phyloP scores from a whole-genome alignment of 2,329 filamentous ascomycete genomes.

The Lachnellula arida region DNA sequence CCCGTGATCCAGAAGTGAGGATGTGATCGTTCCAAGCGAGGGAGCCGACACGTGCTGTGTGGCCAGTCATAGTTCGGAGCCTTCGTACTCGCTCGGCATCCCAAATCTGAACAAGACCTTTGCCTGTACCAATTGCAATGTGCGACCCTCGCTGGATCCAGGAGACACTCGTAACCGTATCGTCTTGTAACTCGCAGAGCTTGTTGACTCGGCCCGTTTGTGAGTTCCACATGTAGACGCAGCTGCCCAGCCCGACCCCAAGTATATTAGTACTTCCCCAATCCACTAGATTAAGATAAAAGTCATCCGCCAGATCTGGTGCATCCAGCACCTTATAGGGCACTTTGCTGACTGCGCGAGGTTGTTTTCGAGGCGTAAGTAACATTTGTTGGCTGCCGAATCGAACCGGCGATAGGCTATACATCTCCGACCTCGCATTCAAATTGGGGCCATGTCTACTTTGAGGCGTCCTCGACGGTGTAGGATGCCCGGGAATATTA shows the following conservation, averaged over 20 bases:
- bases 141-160: constrained; percentile 99
- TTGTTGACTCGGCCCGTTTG: constrained; percentile 87
- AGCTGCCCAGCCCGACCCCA: constrained; percentile 85
- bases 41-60: constrained; percentile 87
- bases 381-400: constrained; percentile 92
- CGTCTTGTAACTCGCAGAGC: constrained; percentile 86
- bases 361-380: constrained; percentile 81
- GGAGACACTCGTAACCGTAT: constrained; percentile 92
- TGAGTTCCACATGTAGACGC: constrained; percentile 98
- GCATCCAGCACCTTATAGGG: constrained; percentile 97
- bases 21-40: constrained; percentile 98
- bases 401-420: constrained; percentile 90
- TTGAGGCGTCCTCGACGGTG: constrained; percentile 83
- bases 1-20: constrained; percentile 88
- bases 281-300: constrained; percentile 95
- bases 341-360: constrained; percentile 88
- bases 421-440: constrained; percentile 86
- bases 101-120: constrained; percentile 95
- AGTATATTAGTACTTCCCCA: constrained; percentile 96
- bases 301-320: constrained; percentile 92
- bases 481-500: constrained; percentile 73
- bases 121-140: constrained; percentile 89
- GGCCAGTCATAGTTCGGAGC: constrained; percentile 92
- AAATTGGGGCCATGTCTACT: constrained; percentile 84
- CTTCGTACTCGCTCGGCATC: constrained; percentile 84